A percentile compares a stretch with the other conserved stretches of the same genome.
Conservation (phyloP, 495 filamentous ascomycete genomes). For the Talaromyces liani region DNA sequence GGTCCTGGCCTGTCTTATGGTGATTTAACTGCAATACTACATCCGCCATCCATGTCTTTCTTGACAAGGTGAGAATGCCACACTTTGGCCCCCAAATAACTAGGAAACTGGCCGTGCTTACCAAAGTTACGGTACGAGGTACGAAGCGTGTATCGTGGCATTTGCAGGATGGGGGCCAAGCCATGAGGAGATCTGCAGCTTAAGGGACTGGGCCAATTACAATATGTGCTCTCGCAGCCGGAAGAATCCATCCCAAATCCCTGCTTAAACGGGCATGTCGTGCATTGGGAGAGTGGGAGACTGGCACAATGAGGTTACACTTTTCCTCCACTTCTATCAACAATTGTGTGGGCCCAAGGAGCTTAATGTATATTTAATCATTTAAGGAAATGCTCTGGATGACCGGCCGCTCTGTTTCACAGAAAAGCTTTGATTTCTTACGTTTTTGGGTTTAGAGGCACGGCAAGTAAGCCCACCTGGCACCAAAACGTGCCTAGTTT, state of each 20-base stretch:
- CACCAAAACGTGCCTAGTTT: background rate
- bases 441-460: background rate
- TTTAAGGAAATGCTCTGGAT: background rate
- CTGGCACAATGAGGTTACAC: background rate
- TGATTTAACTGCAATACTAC: background rate
- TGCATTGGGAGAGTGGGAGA: background rate
- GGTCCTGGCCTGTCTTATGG: background rate
- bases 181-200: background rate
- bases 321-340: background rate
- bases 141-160: background rate
- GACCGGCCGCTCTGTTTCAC: background rate
- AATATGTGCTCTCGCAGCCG: background rate
- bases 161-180: background rate
- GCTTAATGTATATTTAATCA: background rate
- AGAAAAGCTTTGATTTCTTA: background rate
- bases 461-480: background rate
- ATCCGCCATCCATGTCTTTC: background rate
- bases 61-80: background rate
- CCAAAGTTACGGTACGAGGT: background rate
- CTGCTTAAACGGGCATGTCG: background rate
- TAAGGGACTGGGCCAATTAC: background rate
- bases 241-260: background rate
- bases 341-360: background rate
- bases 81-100: conserved; percentile 1
- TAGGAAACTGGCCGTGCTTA: background rate